These are phyloP conservation scores for Trichoderma atrobrunneum DNA, from an alignment of 2,329 filamentous ascomycete genomes.

Conservation along the genomic window DNA sequence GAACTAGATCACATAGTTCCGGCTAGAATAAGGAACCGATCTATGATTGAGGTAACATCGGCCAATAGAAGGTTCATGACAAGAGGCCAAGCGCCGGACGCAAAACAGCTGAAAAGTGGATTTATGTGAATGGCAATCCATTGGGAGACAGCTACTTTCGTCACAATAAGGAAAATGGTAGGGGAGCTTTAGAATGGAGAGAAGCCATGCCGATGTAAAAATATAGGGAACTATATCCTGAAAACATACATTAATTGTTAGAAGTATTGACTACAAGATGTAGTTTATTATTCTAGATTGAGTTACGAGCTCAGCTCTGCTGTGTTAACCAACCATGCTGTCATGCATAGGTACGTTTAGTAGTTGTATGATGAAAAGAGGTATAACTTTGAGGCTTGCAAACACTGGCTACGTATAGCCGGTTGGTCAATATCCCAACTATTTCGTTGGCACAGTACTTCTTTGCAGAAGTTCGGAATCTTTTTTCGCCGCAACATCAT, in stretches of 20 bases:
- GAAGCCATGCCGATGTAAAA: background rate
- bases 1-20: conserved; percentile 47
- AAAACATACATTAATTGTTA: background rate
- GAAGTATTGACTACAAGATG: background rate
- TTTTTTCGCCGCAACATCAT: background rate
- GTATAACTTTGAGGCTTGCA: background rate
- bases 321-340: background rate
- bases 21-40: conserved; percentile 46
- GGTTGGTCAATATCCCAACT: background rate
- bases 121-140: conserved; percentile 37
- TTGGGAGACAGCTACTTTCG: conserved; percentile 42
- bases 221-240: background rate
- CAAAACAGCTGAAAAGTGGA: conserved; percentile 44
- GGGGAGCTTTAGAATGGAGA: conserved; percentile 40
- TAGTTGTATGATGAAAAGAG: background rate
- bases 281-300: background rate
- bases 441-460: background rate
- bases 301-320: background rate
- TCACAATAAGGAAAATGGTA: conserved; percentile 36
- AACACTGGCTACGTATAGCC: background rate
- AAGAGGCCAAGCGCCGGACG: conserved; percentile 41
- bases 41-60: conserved; percentile 51
- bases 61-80: conserved; percentile 41
- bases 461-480: background rate
- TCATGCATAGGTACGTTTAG: background rate